Evolutionary conservation across 305 asterid genomes (phyloP), one percentile per base, ranked within the genome.

Genomic region (Nicotiana rustica): DNA sequence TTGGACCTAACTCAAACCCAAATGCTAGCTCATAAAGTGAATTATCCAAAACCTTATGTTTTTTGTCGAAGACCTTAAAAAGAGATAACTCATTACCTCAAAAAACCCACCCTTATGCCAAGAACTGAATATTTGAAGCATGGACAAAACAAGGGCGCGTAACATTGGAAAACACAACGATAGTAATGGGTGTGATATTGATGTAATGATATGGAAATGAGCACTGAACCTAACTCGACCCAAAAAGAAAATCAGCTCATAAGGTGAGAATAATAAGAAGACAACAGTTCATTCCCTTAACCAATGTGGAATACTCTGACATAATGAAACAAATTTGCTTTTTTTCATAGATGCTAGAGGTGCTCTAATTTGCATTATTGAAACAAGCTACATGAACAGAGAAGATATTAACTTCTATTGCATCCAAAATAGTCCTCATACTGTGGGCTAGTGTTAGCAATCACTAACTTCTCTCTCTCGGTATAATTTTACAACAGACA

Each of bases 391-490:
- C 62, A 29, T 21, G 13, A 71, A 67, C 13, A 47, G 60, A n/a
- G 36, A 9, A 70, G 38, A 71, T 47, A 47, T 13, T 47, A 44
- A 44, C 4, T 14, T 19, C 61, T 21, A 6, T 47, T 71, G 78
- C 61, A 47, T 21, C 61, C 38, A 44, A 25, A 71, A 5, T 13
- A 71, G 61, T 21, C 3, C 61, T 71, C 36, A 21, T 71, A 19
- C 21, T 44, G 61, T 71, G 21, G 21, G 47, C 78, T 10, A 70
- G 59, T 17, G 0, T 19, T 70, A n/a, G 33, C 77, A 69, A 38
- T 69, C 77, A 68, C 55, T 38, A n/a, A 69, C 77, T 21, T 64
- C 68, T 64, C 68, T 21, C 67, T 9, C 68, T 21, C 15, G 5
- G 38, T 13, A 65, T 66, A n/a, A 66, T 31, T 14, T 10, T 66